These are phyloP conservation scores for Chlamydomonas sp. DNA, from an alignment of 139 green algal species.

Conservation along the genomic window DNA sequence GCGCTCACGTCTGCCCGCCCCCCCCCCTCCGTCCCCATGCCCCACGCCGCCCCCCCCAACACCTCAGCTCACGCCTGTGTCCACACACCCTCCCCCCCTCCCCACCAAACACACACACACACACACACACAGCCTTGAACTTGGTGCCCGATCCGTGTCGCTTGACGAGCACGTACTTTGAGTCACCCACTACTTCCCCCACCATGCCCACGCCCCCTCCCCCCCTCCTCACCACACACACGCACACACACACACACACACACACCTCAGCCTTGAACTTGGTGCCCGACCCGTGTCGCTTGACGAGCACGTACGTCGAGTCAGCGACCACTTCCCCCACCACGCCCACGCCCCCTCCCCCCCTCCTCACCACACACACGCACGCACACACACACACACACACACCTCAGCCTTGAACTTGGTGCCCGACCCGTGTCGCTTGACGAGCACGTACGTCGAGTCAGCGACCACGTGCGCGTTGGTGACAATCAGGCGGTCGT, in stretches of 20 bases:
- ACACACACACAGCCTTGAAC: conserved; percentile 22
- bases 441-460: conserved; percentile 56
- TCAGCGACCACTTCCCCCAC: neutral
- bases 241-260: neutral
- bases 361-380: neutral
- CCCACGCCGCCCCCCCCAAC: neutral
- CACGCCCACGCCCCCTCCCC: neutral
- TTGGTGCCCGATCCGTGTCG: conserved; percentile 48
- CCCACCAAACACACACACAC: neutral
- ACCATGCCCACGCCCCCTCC: neutral
- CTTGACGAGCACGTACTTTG: conserved; percentile 51
- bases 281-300: conserved; percentile 47
- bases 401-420: conserved; percentile 30
- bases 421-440: conserved; percentile 51
- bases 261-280: conserved; percentile 34
- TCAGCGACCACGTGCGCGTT: conserved; percentile 72
- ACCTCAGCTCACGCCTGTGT: neutral
- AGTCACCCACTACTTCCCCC: neutral
- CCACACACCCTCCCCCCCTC: neutral
- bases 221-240: neutral
- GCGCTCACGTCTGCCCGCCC: neutral
- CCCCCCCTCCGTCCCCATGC: no score
- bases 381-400: neutral
- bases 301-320: conserved; percentile 48
- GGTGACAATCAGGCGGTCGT: conserved; percentile 58